Evolutionary conservation across 2,329 filamentous ascomycete species (phyloP).

Genomic region (Conoideocrella luteorostrata): DNA sequence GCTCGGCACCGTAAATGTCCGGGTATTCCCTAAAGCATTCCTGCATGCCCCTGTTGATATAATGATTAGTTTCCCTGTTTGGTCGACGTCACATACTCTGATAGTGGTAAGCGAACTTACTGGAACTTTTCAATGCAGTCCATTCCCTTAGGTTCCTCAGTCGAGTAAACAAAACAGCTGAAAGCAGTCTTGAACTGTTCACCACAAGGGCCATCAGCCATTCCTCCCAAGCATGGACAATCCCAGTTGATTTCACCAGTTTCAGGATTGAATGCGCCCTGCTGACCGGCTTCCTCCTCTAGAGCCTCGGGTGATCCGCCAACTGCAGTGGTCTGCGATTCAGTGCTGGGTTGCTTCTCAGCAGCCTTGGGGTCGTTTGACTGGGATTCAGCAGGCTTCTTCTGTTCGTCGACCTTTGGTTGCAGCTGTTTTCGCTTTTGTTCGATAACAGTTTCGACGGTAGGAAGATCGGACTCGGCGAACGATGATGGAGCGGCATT

Average conservation of each 20-base stretch:
- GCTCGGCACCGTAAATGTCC: slow-evolving; percentile 84
- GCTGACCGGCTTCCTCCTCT: slow-evolving; percentile 75
- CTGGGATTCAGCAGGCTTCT: slow-evolving; percentile 11
- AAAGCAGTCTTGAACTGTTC: slow-evolving; percentile 94
- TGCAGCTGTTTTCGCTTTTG: slow-evolving; percentile 49
- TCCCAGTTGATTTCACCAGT: slow-evolving; percentile 99
- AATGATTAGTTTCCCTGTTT: too few relatives aligned
- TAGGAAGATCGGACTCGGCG: slow-evolving; percentile 52
- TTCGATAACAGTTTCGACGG: slow-evolving; percentile 61
- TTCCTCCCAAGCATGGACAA: slow-evolving; percentile 92
- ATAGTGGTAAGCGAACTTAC: too few relatives aligned
- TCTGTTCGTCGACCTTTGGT: slow-evolving; percentile 22
- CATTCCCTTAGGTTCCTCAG: slow-evolving; percentile 93
- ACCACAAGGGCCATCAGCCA: slow-evolving; percentile 93
- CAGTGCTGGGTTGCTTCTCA: slow-evolving; percentile 19
- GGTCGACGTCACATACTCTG: too few relatives aligned
- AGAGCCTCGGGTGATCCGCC: slow-evolving; percentile 45
- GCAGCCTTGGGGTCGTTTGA: slow-evolving; percentile 16
- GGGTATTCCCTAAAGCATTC: slow-evolving; percentile 91
- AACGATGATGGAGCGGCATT: slow-evolving; percentile 43
- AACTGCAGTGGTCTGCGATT: slow-evolving; percentile 17
- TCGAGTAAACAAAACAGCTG: slow-evolving; percentile 96
- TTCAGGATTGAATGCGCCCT: slow-evolving; percentile 96
- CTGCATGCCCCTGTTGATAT: slow-evolving; percentile 78
- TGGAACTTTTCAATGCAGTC: slow-evolving; percentile 98